A percentile compares a stretch with the other conserved stretches of the same genome.
phyloP scores from a whole-genome alignment of 176 grass and related monocot genomes.

The Neostapfia colusana region DNA sequence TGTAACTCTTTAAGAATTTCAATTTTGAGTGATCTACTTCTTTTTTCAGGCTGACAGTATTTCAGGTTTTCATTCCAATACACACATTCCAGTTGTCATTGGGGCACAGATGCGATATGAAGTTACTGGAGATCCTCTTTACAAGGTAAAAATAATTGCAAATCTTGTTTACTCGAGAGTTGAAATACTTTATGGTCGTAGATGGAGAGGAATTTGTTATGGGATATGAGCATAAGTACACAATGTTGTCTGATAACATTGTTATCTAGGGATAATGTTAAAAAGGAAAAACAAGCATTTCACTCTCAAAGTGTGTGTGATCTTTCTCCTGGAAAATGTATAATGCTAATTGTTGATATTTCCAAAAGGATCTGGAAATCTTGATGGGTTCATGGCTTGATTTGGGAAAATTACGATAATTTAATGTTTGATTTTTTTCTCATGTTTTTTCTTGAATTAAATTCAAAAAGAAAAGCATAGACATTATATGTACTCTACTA shows the following conservation, averaged over 20 bases:
- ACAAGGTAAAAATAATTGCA: slow-evolving; percentile 66
- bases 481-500: not conserved
- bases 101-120: slow-evolving; percentile 95
- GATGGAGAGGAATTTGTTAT: not conserved
- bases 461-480: not conserved
- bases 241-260: not conserved
- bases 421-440: not conserved
- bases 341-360: not conserved
- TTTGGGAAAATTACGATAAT: not conserved
- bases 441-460: not conserved
- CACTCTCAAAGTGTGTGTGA: not conserved
- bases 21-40: not conserved
- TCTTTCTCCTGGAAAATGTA: not conserved
- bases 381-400: not conserved
- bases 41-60: slow-evolving; percentile 77
- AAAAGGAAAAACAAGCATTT: not conserved
- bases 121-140: slow-evolving; percentile 84
- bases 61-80: slow-evolving; percentile 87
- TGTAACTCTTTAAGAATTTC: slow-evolving; percentile 7
- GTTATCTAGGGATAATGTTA: not conserved
- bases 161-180: slow-evolving; percentile 23
- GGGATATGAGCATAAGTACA: not conserved
- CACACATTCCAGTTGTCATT: slow-evolving; percentile 87
- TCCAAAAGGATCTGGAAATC: not conserved
- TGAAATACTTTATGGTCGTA: slow-evolving; percentile 19